phyloP scores from a whole-genome alignment of 176 grass and related monocot genomes.

The Areca catechu region DNA sequence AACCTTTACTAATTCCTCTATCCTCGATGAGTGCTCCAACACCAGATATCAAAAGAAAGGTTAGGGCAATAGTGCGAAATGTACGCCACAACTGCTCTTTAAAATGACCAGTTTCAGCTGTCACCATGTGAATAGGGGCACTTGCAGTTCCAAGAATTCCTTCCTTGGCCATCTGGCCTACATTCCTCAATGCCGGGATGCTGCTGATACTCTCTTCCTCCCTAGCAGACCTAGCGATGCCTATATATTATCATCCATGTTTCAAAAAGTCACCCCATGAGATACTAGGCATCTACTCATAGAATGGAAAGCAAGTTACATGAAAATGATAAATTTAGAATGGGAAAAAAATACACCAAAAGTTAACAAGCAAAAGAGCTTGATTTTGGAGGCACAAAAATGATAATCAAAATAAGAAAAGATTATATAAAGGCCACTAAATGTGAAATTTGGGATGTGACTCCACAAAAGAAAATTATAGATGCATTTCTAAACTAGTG shows the following conservation, averaged over 20 bases:
- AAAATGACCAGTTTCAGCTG: slow-evolving; percentile 67
- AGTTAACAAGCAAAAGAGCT: too few species aligned
- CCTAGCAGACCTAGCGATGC: slow-evolving; percentile 34
- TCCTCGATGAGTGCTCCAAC: slow-evolving; percentile 93
- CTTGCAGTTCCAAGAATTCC: slow-evolving; percentile 68
- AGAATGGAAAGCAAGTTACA: too few species aligned
- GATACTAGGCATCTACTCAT: not conserved
- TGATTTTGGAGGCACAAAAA: too few species aligned
- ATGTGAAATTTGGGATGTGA: too few species aligned
- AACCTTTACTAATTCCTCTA: slow-evolving; percentile 92
- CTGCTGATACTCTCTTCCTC: slow-evolving; percentile 45
- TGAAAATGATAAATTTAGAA: too few species aligned
- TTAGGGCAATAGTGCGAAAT: slow-evolving; percentile 74
- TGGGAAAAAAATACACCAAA: too few species aligned
- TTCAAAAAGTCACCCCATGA: not conserved
- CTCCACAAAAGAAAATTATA: too few species aligned
- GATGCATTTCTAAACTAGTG: too few species aligned
- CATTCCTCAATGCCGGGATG: slow-evolving; percentile 45
- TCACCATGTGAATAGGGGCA: slow-evolving; percentile 91
- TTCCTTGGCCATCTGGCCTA: slow-evolving; percentile 50
- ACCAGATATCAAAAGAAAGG: slow-evolving; percentile 85
- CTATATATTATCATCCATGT: slow-evolving; percentile 35
- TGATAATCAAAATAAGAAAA: too few species aligned
- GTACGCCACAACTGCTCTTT: slow-evolving; percentile 96
- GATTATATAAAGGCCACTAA: too few species aligned